phyloP scores from a whole-genome alignment of 2,329 filamentous ascomycete species.

The Dactylellina haptotyla region DNA sequence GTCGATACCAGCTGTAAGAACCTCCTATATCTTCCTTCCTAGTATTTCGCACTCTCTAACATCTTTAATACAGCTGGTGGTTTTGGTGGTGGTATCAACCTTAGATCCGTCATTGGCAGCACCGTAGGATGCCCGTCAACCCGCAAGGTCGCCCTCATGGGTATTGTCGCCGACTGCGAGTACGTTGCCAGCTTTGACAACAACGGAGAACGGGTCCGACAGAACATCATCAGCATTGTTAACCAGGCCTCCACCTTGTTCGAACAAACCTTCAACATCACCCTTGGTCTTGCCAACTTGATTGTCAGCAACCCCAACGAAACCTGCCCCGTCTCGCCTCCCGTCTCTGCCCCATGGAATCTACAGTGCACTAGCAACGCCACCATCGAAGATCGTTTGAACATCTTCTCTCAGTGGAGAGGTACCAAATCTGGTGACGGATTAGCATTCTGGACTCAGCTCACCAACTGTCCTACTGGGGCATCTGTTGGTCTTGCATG shows the following conservation, averaged over 20 bases:
- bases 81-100: slow-evolving; percentile 81
- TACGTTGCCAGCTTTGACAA: slow-evolving; percentile 79
- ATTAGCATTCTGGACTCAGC: slow-evolving; percentile 92
- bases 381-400: slow-evolving; percentile 80
- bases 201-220: slow-evolving; percentile 65
- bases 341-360: slow-evolving; percentile 82
- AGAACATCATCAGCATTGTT: slow-evolving; percentile 83
- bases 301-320: slow-evolving; percentile 75
- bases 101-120: slow-evolving; percentile 80
- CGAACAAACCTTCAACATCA: slow-evolving; percentile 93
- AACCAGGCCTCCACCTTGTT: slow-evolving; percentile 85
- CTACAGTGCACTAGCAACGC: slow-evolving; percentile 72
- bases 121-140: slow-evolving; percentile 86
- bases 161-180: slow-evolving; percentile 90
- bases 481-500: slow-evolving; percentile 91
- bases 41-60: slow-evolving; percentile 32
- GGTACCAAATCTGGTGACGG: slow-evolving; percentile 75
- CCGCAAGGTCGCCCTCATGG: slow-evolving; percentile 90
- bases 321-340: slow-evolving; percentile 74
- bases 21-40: background rate
- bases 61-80: slow-evolving; percentile 67
- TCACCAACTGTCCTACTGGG: slow-evolving; percentile 82
- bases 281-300: slow-evolving; percentile 86
- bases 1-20: slow-evolving; percentile 69
- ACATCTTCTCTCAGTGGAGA: slow-evolving; percentile 88